phyloP scores from a whole-genome alignment of 768 basidiomycete species.

The Lentinula boryana region DNA sequence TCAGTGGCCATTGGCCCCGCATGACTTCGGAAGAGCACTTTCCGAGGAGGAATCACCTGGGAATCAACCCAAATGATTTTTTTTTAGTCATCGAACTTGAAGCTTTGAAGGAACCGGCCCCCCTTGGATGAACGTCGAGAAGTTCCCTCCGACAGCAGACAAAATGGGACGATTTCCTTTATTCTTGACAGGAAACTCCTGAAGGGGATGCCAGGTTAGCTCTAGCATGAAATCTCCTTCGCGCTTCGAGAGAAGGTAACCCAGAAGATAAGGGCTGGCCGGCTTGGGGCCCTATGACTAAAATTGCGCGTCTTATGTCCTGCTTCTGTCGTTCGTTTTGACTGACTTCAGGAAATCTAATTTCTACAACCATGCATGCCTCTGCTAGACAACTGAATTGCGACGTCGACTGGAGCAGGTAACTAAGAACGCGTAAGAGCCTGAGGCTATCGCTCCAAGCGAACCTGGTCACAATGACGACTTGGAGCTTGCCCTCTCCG shows the following conservation, averaged over 20 bases:
- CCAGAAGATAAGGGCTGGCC: neutral
- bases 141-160: neutral
- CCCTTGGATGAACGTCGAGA: neutral
- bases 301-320: slow-evolving; percentile 1
- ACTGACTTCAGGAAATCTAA: neutral
- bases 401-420: too few species aligned
- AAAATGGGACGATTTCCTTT: neutral
- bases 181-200: neutral
- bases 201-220: neutral
- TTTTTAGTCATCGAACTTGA: neutral
- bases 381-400: too few species aligned
- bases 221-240: neutral
- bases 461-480: neutral
- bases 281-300: neutral
- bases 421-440: neutral
- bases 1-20: neutral
- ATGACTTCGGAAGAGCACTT: neutral
- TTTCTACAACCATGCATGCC: neutral
- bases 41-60: neutral
- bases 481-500: neutral
- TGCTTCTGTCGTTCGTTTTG: neutral
- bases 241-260: neutral
- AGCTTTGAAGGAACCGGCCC: neutral
- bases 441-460: neutral
- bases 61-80: neutral